phyloP scores from a whole-genome alignment of 768 basidiomycete genomes.

The Mycena belliarum region DNA sequence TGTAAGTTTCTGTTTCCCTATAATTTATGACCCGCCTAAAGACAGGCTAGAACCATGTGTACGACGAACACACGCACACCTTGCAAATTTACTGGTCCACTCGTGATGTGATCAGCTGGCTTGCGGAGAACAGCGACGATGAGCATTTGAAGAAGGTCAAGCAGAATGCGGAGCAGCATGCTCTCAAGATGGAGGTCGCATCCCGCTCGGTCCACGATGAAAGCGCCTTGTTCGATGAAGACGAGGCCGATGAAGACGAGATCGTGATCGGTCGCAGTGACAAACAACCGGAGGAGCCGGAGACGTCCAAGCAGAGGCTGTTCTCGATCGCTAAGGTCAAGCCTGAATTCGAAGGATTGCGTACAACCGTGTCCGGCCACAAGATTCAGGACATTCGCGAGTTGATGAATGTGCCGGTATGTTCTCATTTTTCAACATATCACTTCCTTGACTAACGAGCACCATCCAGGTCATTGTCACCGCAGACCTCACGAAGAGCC shows the following conservation, averaged over 20 bases:
- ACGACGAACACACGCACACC: slow-evolving; percentile 91
- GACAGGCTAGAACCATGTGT: slow-evolving; percentile 78
- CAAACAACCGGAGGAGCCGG: slow-evolving; percentile 39
- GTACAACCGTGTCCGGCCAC: slow-evolving; percentile 74
- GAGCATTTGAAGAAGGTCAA: slow-evolving; percentile 95
- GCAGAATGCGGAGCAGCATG: slow-evolving; percentile 88
- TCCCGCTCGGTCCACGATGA: slow-evolving; percentile 87
- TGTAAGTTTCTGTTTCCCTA: slow-evolving; percentile 44
- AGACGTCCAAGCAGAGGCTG: slow-evolving; percentile 75
- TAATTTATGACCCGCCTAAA: slow-evolving; percentile 22
- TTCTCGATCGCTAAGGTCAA: slow-evolving; percentile 74
- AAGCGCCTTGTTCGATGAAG: slow-evolving; percentile 85
- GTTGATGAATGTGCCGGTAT: slow-evolving; percentile 89
- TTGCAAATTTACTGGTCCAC: slow-evolving; percentile 96
- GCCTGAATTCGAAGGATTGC: slow-evolving; percentile 84
- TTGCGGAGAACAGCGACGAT: slow-evolving; percentile 95
- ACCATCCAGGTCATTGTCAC: slow-evolving; percentile 86
- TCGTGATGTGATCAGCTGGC: slow-evolving; percentile 91
- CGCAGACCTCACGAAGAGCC: slow-evolving; percentile 92
- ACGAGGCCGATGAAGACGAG: slow-evolving; percentile 81
- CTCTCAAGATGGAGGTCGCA: slow-evolving; percentile 87
- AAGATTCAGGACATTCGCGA: slow-evolving; percentile 94
- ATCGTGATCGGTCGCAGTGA: slow-evolving; percentile 71
- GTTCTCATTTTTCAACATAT: slow-evolving; percentile 38
- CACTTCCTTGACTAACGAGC: slow-evolving; percentile 13